Conservation (phyloP, 768 basidiomycete genomes). For the Lentinula edodes region DNA sequence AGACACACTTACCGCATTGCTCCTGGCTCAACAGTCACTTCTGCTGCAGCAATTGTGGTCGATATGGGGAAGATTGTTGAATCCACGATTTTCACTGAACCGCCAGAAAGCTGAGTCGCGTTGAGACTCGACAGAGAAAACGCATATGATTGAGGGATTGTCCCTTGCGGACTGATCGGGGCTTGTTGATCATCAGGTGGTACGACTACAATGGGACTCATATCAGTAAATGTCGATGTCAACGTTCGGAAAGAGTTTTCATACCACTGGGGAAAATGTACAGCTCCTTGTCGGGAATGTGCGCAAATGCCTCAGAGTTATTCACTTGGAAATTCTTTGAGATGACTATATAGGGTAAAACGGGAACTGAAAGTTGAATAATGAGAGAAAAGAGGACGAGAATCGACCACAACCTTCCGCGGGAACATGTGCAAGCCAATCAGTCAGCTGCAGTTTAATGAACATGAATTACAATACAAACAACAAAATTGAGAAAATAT, state of each 20-base stretch:
- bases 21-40: constrained; percentile 53
- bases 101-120: constrained; percentile 39
- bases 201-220: constrained; percentile 22
- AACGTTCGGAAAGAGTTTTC: too few relatives aligned
- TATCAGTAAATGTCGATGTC: not conserved
- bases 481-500: not conserved
- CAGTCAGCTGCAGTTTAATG: constrained; percentile 32
- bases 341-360: constrained; percentile 25
- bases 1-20: constrained; percentile 37
- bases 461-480: not conserved
- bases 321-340: constrained; percentile 46
- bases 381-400: not conserved
- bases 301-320: constrained; percentile 29
- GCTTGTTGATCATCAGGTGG: constrained; percentile 28
- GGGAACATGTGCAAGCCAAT: constrained; percentile 52
- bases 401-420: constrained; percentile 30
- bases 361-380: not conserved
- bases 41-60: constrained; percentile 48
- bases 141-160: constrained; percentile 37
- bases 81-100: constrained; percentile 46
- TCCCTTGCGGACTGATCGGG: constrained; percentile 38
- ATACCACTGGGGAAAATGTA: constrained; percentile 48
- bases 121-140: constrained; percentile 42
- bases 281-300: constrained; percentile 39
- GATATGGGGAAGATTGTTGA: constrained; percentile 46